Evolutionary conservation across 2,329 filamentous ascomycete species (phyloP), one percentile per base, ranked within the genome.

Genomic region (Aureobasidium pullulans): DNA sequence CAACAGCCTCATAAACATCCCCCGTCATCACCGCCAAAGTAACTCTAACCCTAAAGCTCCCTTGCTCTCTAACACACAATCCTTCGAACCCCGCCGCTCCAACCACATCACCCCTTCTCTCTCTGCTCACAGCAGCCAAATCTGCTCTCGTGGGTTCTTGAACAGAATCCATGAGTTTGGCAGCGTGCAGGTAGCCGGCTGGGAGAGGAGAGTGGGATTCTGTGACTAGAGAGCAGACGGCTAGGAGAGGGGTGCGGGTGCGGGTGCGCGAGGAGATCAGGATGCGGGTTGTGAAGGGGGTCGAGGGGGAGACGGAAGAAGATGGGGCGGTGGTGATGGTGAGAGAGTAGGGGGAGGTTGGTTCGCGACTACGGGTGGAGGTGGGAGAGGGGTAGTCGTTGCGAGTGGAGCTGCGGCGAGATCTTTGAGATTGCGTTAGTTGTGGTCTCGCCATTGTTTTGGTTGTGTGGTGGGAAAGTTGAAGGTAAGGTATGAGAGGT

Each of bases 1-100:
- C 54, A 34, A 57, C 43, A n/a, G 42, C 32, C 34, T 57, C 54
- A 36, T 28, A 57, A 3, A 46, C 54, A 31, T 57, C 54, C 19
- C 54, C 54, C 11, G 23, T 15, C 43, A 57, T 40, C 32, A 29
- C 31, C n/a, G 43, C 54, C 11, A 57, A 15, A 1, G 54, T 57
- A n/a, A 57, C 32, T 1, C 54, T 32, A 2, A 57, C 43, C 2
- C 54, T 9, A 40, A 29, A 57, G 11, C 13, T 19, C 5, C 54
- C 54, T 8, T 32, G 13, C 23, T 56, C 15, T 11, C 42, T 47
- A 3, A 57, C 43, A 32, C 54, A 57, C 54, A 57, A 48, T 1
- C 39, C 54, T 2, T 47, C 54, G 23, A 57, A 57, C 1, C 34
- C 43, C 5, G n/a, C 54, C 9, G 15, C 43, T 15, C 54, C 54